Base-by-base conservation (phyloP, 371 early-diverging fungal genomes). In the Rhizopus sp. region DNA sequence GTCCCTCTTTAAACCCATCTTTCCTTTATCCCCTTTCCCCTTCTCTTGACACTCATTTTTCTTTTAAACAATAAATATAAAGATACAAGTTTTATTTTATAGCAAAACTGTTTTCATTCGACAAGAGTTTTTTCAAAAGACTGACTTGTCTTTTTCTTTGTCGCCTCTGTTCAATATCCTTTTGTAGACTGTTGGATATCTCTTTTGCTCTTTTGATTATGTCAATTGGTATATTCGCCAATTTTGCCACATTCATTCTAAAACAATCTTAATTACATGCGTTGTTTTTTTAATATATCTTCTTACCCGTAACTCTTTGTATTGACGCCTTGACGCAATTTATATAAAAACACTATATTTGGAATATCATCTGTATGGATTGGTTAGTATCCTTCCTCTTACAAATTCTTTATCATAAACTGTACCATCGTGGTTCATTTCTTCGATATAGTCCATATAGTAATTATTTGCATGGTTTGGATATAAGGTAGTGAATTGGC, bases 341-440 rank as follows among this genome's bases (percentile, higher is more conserved):
- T 93, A 75, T 96, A 96, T 63, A 94, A 69, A 73, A 97, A 97
- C 5, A 92, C 83, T 35, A 96, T 78, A 34, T 70, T 39, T 50
- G 70, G 45, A 55, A 57, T n/a, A 5, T 54, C 59, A 37, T 37
- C 38, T 47, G 33, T 54, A 50, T 23, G 48, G 30, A 53, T 13
- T 7, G n/a, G 51, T 57, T 3, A 60, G 10, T 23, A 7, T 4
- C 16, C 23, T 17, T 33, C 13, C 35, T n/a, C 30, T 49, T 48
- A 16, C 6, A 37, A n/a, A 13, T 37, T 0, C 38, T 7, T 37
- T 2, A 5, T 37, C 13, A 37, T 10, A 10, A 37, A 10, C 13
- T 13, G 8, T 57, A 53, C 69, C 73, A 33, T 55, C 66, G n/a
- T 65, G 66, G 37, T 59, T 33, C 23, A 52, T 72, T 6, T 68